A percentile compares a stretch with the other conserved stretches of the same genome.
Evolutionary conservation across 164 flowering plant genomes (phyloP).

Genomic region (Kingdonia uniflora): DNA sequence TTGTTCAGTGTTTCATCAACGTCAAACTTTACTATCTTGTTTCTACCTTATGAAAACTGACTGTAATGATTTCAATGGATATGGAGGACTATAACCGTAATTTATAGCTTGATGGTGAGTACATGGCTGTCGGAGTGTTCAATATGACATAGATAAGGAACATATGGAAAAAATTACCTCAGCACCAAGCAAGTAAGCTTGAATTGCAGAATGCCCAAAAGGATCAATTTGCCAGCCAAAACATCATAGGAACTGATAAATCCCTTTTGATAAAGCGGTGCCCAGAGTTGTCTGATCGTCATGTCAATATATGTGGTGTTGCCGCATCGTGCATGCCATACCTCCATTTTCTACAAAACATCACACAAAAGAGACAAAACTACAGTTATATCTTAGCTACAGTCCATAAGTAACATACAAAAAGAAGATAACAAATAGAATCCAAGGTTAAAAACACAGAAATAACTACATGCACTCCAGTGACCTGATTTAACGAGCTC

Average conservation of each 20-base stretch:
- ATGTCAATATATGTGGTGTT: slow-evolving; percentile 76
- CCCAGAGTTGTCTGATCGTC: slow-evolving; percentile 90
- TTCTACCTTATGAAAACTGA: not conserved
- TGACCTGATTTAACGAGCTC: slow-evolving; percentile 63
- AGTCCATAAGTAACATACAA: not conserved
- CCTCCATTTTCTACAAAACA: slow-evolving; percentile 63
- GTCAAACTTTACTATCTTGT: not conserved
- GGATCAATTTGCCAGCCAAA: slow-evolving; percentile 96
- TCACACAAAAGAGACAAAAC: not conserved
- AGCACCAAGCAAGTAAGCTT: slow-evolving; percentile 84
- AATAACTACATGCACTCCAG: slow-evolving; percentile 62
- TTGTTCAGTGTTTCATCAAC: too few relatives aligned
- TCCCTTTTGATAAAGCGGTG: slow-evolving; percentile 45
- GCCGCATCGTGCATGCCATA: slow-evolving; percentile 90
- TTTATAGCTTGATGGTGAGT: not conserved
- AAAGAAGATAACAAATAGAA: not conserved
- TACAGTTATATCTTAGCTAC: not conserved
- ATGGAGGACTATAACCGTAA: too few relatives aligned
- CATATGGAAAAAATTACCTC: slow-evolving; percentile 39
- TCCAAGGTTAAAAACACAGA: not conserved
- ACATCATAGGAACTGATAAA: slow-evolving; percentile 63
- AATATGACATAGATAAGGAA: not conserved
- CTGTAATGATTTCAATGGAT: not conserved
- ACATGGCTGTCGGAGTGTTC: not conserved
- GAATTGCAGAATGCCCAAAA: slow-evolving; percentile 92